These are phyloP conservation scores for Pseudocercospora ulei DNA, from an alignment of 2,329 filamentous ascomycete genomes.

Conservation along the genomic window DNA sequence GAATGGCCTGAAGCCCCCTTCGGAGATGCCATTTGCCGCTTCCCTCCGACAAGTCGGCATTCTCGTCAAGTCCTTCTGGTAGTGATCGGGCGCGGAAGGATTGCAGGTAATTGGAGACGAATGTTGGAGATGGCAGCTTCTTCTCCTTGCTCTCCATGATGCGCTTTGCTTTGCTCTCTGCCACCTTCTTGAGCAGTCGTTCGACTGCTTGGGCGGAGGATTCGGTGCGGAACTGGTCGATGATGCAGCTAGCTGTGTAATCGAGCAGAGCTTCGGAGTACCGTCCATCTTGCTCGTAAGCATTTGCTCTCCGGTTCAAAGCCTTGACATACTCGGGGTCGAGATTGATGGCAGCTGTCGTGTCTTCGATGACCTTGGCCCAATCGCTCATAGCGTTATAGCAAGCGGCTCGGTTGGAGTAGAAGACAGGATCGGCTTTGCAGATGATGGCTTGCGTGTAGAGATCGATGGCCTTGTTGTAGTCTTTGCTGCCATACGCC, in stretches of 20 bases:
- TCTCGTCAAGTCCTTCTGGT: conserved; percentile 72
- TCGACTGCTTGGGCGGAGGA: conserved; percentile 81
- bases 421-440: conserved; percentile 96
- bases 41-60: conserved; percentile 63
- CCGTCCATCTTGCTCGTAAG: conserved; percentile 84
- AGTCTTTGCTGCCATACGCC: conserved; percentile 88
- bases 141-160: conserved; percentile 72
- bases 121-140: conserved; percentile 88
- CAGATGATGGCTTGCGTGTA: conserved; percentile 94
- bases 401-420: conserved; percentile 96
- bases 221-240: conserved; percentile 93
- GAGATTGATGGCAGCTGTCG: conserved; percentile 84
- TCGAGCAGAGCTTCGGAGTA: conserved; percentile 93
- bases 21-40: conserved; percentile 79
- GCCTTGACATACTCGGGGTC: conserved; percentile 96
- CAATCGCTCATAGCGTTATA: conserved; percentile 88
- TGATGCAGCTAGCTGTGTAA: conserved; percentile 98
- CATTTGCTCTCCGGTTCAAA: conserved; percentile 88
- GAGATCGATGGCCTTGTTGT: conserved; percentile 83
- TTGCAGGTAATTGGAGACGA: conserved; percentile 96
- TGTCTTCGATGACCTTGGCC: conserved; percentile 95
- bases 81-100: conserved; percentile 82
- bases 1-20: conserved; percentile 69
- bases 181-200: conserved; percentile 89
- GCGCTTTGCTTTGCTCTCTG: conserved; percentile 82